Evolutionary conservation across 805 yeast species (phyloP).

Genomic region (Priceomyces melissophilus): DNA sequence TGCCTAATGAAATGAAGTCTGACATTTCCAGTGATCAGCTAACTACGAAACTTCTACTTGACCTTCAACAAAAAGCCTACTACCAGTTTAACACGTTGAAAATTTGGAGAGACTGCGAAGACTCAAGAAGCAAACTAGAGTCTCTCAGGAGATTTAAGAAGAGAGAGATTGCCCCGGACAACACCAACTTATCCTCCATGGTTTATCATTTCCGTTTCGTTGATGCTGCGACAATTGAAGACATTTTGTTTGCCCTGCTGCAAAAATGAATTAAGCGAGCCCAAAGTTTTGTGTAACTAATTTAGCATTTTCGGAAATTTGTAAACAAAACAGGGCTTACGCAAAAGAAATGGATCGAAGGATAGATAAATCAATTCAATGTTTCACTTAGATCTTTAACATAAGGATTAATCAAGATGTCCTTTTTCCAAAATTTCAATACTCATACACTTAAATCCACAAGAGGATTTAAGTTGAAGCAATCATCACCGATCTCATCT

Average conservation of each 20-base stretch:
- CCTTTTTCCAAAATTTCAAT: conserved; percentile 43
- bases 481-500: conserved; percentile 35
- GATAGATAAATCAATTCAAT: neutral
- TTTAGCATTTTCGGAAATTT: conserved; percentile 1
- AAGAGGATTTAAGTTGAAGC: conserved; percentile 42
- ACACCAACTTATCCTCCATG: conserved; percentile 2
- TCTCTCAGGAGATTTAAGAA: conserved; percentile 4
- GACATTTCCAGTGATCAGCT: neutral
- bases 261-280: neutral
- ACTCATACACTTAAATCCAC: conserved; percentile 41
- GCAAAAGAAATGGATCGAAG: conserved; percentile 2
- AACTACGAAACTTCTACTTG: neutral
- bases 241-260: neutral
- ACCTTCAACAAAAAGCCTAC: conserved; percentile 4
- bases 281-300: conserved; percentile 1
- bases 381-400: neutral
- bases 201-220: conserved; percentile 2
- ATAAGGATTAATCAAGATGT: conserved; percentile 17
- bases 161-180: neutral
- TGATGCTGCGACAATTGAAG: conserved; percentile 2
- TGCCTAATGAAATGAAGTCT: neutral
- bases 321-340: conserved; percentile 6
- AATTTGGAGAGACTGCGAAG: conserved; percentile 7
- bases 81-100: conserved; percentile 5
- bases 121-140: neutral